A percentile compares a stretch with the other conserved stretches of the same genome.
Conservation (phyloP, 805 yeast species). For the Pichia rugopelliculosa region DNA sequence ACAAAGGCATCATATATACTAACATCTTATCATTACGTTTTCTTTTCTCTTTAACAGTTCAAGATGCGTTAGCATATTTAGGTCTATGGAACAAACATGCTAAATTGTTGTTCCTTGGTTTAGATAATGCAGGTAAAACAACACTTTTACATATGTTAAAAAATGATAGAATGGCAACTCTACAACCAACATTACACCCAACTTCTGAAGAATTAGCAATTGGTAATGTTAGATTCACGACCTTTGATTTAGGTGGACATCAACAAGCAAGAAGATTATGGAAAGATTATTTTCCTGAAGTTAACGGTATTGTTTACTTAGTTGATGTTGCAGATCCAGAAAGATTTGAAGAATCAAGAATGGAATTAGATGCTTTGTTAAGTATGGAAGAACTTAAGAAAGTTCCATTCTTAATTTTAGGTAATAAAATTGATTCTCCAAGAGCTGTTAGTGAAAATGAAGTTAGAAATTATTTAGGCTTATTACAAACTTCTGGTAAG, state of each 20-base stretch:
- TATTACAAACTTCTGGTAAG: constrained; percentile 87
- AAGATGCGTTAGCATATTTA: constrained; percentile 68
- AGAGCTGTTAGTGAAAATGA: constrained; percentile 93
- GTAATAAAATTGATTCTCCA: constrained; percentile 94
- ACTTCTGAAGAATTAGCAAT: constrained; percentile 97
- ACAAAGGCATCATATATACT: neutral
- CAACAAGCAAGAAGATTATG: constrained; percentile 97
- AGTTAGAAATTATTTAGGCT: constrained; percentile 81
- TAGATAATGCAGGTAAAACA: constrained; percentile 98
- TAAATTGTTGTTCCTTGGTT: constrained; percentile 88
- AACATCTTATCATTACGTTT: neutral
- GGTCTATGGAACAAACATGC: constrained; percentile 94
- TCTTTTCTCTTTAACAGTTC: constrained; percentile 34
- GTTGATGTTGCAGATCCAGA: constrained; percentile 97
- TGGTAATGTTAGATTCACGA: constrained; percentile 93
- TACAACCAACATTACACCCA: constrained; percentile 98
- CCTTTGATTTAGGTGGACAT: constrained; percentile 98
- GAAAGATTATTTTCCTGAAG: constrained; percentile 99
- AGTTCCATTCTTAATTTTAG: constrained; percentile 90
- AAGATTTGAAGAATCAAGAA: constrained; percentile 90
- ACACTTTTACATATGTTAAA: constrained; percentile 77
- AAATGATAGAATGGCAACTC: constrained; percentile 95
- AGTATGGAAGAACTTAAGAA: constrained; percentile 82
- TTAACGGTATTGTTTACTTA: constrained; percentile 90
- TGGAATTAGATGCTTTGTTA: constrained; percentile 88